Evolutionary conservation across 805 yeast genomes (phyloP).

Genomic region (Candida mattraensis): DNA sequence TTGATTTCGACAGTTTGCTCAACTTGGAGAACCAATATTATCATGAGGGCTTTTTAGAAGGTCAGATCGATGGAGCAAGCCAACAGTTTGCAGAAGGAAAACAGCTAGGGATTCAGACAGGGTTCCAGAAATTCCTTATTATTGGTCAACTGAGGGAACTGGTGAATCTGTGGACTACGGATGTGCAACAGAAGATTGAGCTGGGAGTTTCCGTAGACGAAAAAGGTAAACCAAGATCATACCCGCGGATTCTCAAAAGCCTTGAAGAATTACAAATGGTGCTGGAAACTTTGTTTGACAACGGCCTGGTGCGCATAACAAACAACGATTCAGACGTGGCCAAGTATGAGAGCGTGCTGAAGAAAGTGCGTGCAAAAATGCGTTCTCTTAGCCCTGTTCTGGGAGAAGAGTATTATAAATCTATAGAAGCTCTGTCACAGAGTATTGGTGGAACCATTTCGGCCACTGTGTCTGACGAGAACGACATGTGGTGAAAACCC

Average conservation of each 20-base stretch:
- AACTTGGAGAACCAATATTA: slow-evolving; percentile 65
- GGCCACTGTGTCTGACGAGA: slow-evolving; percentile 23
- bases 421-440: slow-evolving; percentile 22
- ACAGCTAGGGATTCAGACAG: slow-evolving; percentile 79
- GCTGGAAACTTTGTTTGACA: slow-evolving; percentile 22
- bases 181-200: slow-evolving; percentile 10
- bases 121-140: slow-evolving; percentile 66
- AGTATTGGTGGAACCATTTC: slow-evolving; percentile 29
- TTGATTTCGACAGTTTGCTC: slow-evolving; percentile 56
- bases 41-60: slow-evolving; percentile 70
- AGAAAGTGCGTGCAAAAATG: slow-evolving; percentile 28
- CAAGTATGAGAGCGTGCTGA: slow-evolving; percentile 27
- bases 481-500: slow-evolving; percentile 30
- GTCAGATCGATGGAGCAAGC: slow-evolving; percentile 56
- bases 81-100: slow-evolving; percentile 75
- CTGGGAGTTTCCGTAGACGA: slow-evolving; percentile 6
- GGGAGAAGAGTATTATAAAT: slow-evolving; percentile 23
- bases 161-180: slow-evolving; percentile 39
- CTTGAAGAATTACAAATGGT: slow-evolving; percentile 20
- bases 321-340: slow-evolving; percentile 32
- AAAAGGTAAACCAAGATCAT: slow-evolving; percentile 19
- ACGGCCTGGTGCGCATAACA: slow-evolving; percentile 18
- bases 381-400: slow-evolving; percentile 28
- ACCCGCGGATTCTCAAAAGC: slow-evolving; percentile 17
- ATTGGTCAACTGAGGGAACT: slow-evolving; percentile 67